Base-by-base conservation (phyloP, 768 basidiomycete genomes). In the Russula compacta region DNA sequence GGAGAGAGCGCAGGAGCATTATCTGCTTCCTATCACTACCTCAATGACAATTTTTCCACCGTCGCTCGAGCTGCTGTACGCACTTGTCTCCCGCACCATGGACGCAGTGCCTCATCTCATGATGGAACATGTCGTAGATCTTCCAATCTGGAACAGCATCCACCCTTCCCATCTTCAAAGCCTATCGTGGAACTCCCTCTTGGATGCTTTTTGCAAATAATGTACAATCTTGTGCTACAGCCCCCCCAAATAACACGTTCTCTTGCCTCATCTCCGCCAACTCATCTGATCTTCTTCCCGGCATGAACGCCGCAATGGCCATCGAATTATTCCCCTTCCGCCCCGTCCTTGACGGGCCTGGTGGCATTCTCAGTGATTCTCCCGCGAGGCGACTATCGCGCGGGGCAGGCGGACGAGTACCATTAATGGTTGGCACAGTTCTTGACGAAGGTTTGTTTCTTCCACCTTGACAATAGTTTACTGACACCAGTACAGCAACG, bases 381-480 rank as follows among this genome's bases (percentile, higher is more conserved):
- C 73, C 76, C 6, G 78, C 78, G 3, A 68, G 58, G 35, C 69
- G 77, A 8, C 47, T 70, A 21, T 63, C 72, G 53, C 3, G 65
- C 53, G 64, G 76, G 0, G 69, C 69, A 0, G 78, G 77, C 59
- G 70, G 74, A 2, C 66, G 67, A 17, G 59, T 81, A 3, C 79
- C 79, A 0, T 77, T 79, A 62, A 79, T 81, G 32, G 68, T 76
- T 49, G 79, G 79, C 14, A 75, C 75, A 6, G 73, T 71, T 61
- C 67, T 76, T 4, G 78, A 81, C 64, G 79, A 80, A 73, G 78
- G 80, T 79, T 24, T n/a, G 17, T 19, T 40, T 6, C 3, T 19
- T 29, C 17, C 36, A n/a, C 29, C 8, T 33, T 42, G 12, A 39
- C 19, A 19, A n/a, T 7, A 8, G 32, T 38, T 59, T 21, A 12